Evolutionary conservation across 805 yeast genomes (phyloP), one percentile per base, ranked within the genome.

Genomic region (Wickerhamomyces mucosus): DNA sequence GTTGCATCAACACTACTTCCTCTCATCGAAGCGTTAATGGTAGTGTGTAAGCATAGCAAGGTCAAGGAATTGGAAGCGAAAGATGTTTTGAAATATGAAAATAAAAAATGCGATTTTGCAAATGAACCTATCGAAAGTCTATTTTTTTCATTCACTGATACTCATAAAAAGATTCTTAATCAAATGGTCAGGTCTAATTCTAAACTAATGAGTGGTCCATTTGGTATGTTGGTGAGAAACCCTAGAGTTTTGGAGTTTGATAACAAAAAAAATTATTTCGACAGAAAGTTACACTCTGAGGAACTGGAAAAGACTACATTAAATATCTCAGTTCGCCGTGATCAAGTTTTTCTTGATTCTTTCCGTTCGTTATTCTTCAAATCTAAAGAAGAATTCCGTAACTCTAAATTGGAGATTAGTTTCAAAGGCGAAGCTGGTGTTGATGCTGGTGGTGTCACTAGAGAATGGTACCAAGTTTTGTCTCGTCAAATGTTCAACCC

Each of bases 381-480:
- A 45, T 60, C 81, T 0, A 72, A 74, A 20, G 82, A 75, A 8
- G 89, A 80, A 34, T 73, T 86, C 48, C 72, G 76, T 43, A 66
- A 73, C 29, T 69, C 88, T 3, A 78, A 77, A 42, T 59, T 92
- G 43, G 88, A 80, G 31, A 74, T 92, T 26, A 69, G 69, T n/a
- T 92, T 92, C 61, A 76, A 76, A 40, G 95, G 95, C 2, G 99
- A 92, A 55, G 80, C 80, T 33, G 99, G 97, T 43, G 83, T 92
- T 29, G 99, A 92, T 64, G 98, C 95, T 4, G 99, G 99, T 43
- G 99, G 99, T 25, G 78, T 92, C 12, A 83, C 96, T 0, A 67
- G 99, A 48, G 99, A 92, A 54, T 92, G 98, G 98, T 88, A 79
- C 49, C 96, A 88, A 52, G 95, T 88, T 5, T 58, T 92, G 28